Percentiles rank a stretch among this genome's conserved stretches.
These are phyloP conservation scores for Colletotrichum salicis DNA, from an alignment of 2,329 filamentous ascomycete genomes.

Conservation along the genomic window DNA sequence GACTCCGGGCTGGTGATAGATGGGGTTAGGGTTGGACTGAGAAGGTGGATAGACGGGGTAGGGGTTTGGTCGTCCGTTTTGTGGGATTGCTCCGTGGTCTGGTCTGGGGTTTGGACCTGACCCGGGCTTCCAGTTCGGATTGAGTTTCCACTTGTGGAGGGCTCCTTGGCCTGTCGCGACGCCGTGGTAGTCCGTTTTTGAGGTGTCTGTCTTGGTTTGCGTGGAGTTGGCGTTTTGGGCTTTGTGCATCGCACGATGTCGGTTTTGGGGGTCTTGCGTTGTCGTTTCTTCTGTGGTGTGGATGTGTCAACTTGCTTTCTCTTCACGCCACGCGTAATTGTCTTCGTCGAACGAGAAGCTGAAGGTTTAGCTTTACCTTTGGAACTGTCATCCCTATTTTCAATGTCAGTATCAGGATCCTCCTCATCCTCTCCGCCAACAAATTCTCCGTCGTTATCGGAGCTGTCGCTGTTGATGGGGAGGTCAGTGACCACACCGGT, in stretches of 20 bases:
- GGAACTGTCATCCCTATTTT: slow-evolving; percentile 3
- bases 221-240: slow-evolving; percentile 2
- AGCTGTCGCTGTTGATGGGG: slow-evolving; percentile 32
- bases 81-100: neutral
- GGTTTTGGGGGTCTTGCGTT: slow-evolving; percentile 12
- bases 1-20: neutral
- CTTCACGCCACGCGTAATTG: slow-evolving; percentile 15
- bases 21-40: slow-evolving; percentile 4
- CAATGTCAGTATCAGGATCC: slow-evolving; percentile 38
- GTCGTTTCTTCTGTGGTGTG: slow-evolving; percentile 23
- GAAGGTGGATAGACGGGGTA: neutral
- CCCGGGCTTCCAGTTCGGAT: neutral
- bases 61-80: neutral
- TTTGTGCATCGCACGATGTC: slow-evolving; percentile 4
- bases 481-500: slow-evolving; percentile 30
- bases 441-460: slow-evolving; percentile 42
- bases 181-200: neutral
- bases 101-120: slow-evolving; percentile 1
- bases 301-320: slow-evolving; percentile 30
- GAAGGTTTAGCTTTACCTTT: slow-evolving; percentile 33
- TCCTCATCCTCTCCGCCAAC: slow-evolving; percentile 40
- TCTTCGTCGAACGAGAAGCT: slow-evolving; percentile 23
- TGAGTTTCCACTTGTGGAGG: neutral
- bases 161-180: neutral
- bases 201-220: slow-evolving; percentile 5